Percentiles rank a stretch among this genome's conserved stretches.
Evolutionary conservation across 225 moss, liverwort and hornwort species (phyloP).

Genomic region (Pseudoscleropodium purum): DNA sequence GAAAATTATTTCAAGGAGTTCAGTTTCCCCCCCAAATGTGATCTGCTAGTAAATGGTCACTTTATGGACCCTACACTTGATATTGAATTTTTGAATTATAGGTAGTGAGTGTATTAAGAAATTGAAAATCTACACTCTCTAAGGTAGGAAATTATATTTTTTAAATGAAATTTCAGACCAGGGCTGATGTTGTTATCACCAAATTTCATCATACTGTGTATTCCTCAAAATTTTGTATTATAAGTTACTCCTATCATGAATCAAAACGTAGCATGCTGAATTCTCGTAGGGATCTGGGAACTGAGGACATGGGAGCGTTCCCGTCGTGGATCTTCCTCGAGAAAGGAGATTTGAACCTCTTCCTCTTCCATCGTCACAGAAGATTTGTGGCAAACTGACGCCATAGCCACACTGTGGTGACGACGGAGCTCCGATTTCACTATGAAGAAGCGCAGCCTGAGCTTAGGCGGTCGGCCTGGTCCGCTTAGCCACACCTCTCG

Average conservation of each 20-base stretch:
- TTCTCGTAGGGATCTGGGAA: neutral
- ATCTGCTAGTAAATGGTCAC: fast-evolving
- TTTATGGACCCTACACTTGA: neutral
- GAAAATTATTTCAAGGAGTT: neutral
- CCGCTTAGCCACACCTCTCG: slow-evolving; percentile 8
- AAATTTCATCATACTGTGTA: neutral
- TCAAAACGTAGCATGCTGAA: too few relatives aligned
- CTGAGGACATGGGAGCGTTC: neutral
- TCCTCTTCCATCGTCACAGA: neutral
- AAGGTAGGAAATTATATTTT: neutral
- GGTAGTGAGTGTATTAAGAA: neutral
- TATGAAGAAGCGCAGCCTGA: slow-evolving; percentile 32
- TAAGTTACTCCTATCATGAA: neutral
- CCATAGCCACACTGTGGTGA: neutral
- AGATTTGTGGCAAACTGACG: neutral
- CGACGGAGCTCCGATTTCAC: neutral
- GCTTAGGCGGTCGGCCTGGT: slow-evolving; percentile 23
- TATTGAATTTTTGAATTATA: too few relatives aligned
- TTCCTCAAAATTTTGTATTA: neutral
- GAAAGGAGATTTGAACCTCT: neutral
- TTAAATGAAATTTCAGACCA: neutral
- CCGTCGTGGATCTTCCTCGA: neutral
- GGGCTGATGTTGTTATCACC: neutral
- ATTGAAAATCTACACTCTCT: neutral
- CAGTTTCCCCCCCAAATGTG: neutral